phyloP scores from a whole-genome alignment of 345 rosid genomes.

The Eucalyptus guilfoylei region DNA sequence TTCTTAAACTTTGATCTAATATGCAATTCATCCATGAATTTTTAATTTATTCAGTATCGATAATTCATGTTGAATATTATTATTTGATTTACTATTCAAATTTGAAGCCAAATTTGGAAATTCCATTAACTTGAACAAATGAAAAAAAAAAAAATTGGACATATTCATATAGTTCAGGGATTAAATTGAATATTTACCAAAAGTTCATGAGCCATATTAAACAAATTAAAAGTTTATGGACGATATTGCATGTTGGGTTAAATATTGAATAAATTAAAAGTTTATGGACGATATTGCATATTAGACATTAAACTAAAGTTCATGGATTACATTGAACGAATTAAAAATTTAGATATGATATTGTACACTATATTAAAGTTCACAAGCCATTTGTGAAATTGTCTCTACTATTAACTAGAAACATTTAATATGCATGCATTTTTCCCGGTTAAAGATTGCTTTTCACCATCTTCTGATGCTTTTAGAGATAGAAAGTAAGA shows the following conservation, averaged over 20 bases:
- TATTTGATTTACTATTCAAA: neutral
- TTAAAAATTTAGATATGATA: neutral
- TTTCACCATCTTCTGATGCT: neutral
- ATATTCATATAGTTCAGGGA: accelerated
- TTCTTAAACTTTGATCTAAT: neutral
- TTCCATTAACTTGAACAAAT: neutral
- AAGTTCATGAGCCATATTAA: accelerated
- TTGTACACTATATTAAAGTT: neutral
- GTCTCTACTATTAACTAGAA: neutral
- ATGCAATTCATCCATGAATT: neutral
- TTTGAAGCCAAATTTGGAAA: neutral
- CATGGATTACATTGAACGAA: accelerated
- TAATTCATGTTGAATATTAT: neutral
- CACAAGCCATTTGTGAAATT: neutral
- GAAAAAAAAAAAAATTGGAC: neutral
- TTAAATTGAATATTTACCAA: accelerated
- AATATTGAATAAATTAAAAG: neutral
- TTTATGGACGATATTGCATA: accelerated
- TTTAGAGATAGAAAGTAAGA: neutral
- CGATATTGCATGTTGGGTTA: accelerated
- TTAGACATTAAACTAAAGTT: neutral
- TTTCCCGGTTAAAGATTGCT: neutral
- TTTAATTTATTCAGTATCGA: accelerated
- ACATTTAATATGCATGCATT: neutral
- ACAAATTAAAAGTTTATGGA: neutral